Evolutionary conservation across 2,329 filamentous ascomycete species (phyloP), one percentile per base, ranked within the genome.

Genomic region (Fusarium annulatum): DNA sequence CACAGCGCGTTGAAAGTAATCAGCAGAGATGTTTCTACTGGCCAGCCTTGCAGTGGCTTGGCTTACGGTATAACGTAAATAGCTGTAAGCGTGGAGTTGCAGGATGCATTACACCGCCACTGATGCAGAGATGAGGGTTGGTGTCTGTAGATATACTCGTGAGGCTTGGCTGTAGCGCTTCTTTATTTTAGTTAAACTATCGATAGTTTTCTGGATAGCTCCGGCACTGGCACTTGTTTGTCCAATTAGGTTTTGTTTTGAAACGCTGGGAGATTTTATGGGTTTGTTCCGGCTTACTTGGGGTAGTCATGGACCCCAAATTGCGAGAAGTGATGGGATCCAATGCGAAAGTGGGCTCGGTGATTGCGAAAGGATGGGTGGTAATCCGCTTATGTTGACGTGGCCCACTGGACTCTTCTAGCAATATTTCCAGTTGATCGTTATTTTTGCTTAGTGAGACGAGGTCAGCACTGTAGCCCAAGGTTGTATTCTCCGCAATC

Each of bases 391-490:
- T 68, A 49, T 61, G 56, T 39, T 38, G 66, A 69, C 57, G 66
- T 23, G 38, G 46, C 19, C 23, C 28, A 52, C 8, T 14, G 10
- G 30, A 30, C 23, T 7, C 9, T 28, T 38, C 1, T 36, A 45
- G 64, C 26, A n/a, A 42, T 36, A 23, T 10, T 63, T 19, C 8
- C 5, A 36, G 23, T 39, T 61, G 28, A 45, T 52, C 34, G 11
- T 36, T 6, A 11, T 28, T 60, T 48, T 48, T 53, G 65, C 64
- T 69, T 59, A 69, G 43, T 69, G 66, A 69, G 64, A 69, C 38
- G 49, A 18, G 21, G 39, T 49, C 26, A 38, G 30, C 42, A 65
- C 34, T 10, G n/a, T n/a, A 39, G 26, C 3, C 30, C 7, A 19
- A 34, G 18, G 19, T 30, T 26, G 16, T 42, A 11, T 45, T 7